These are phyloP conservation scores for Cladosporium sp. DNA, from an alignment of 2,329 filamentous ascomycete genomes.

Conservation along the genomic window DNA sequence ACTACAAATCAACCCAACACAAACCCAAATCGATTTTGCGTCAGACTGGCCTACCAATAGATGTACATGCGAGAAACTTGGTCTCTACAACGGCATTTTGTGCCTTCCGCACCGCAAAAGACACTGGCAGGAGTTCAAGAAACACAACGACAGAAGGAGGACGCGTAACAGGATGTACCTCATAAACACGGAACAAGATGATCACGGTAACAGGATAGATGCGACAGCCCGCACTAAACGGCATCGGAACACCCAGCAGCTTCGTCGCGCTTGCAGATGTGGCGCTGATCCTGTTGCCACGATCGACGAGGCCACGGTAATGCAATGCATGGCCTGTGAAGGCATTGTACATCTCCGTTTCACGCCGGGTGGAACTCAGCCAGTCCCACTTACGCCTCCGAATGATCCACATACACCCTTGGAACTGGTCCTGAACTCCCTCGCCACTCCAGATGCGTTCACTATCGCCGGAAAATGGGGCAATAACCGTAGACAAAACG, in stretches of 20 bases:
- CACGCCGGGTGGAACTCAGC: neutral
- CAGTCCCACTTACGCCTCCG: neutral
- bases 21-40: neutral
- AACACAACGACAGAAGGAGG: neutral
- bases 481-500: neutral
- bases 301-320: neutral
- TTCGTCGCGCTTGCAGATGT: constrained; percentile 4
- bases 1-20: neutral
- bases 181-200: neutral
- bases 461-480: neutral
- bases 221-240: neutral
- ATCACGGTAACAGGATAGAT: neutral
- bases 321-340: constrained; percentile 10
- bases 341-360: neutral
- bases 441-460: neutral
- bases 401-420: neutral
- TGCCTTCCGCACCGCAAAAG: neutral
- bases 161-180: neutral
- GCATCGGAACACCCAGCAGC: neutral
- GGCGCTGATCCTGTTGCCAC: neutral
- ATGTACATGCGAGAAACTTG: neutral
- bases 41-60: neutral
- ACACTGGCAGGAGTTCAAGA: neutral
- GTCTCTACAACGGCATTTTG: neutral
- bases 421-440: neutral